Base-by-base conservation (phyloP, 352 stramenopile genomes). In the Globisporangium cylindrosporum region DNA sequence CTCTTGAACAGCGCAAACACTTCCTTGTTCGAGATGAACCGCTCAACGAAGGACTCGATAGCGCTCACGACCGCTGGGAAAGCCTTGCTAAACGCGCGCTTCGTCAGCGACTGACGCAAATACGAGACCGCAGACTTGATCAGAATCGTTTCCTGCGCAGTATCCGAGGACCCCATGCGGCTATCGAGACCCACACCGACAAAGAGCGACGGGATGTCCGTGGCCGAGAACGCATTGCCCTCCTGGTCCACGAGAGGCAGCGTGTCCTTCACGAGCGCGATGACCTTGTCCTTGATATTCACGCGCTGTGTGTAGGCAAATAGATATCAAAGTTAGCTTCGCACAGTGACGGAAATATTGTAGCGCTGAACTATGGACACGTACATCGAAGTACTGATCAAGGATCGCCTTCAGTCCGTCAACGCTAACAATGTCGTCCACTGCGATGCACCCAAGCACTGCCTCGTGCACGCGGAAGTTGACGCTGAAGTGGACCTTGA, bases 401-500 rank as follows among this genome's bases (percentile, higher is more conserved):
- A 93, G 41, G 18, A 84, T 76, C 2, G 58, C 56, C n/a, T 82
- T 81, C 25, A 92, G 57, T 1, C 79, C 78, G 14, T 84, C 71
- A 3, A 90, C 12, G 29, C 70, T 76, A 9, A 74, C 54, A 15
- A 71, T 57, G 18, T 83, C 75, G 29, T 86, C 79, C 4, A 88
- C 68, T 3, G 79, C 66, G 20, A 78, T 79, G 64, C 76, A 88
- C 3, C 80, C 85, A 3, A 93, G 71, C 8, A 80, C 84, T 60
- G 90, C 77, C 32, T 88, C 75, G 67, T 91, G 90, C 0, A 76
- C 62, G 38, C 82, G 81, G 48, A 92, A 94, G 70, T 88, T 91
- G 57, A 92, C 74, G 56, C 84, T 93, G 49, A 92, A 94, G 65
- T 94, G 84, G 18, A 88, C 75, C 59, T 86, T 90, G 24, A 94